Evolutionary conservation across 345 rosid species (phyloP).

Genomic region (Sonneratia caseolaris): DNA sequence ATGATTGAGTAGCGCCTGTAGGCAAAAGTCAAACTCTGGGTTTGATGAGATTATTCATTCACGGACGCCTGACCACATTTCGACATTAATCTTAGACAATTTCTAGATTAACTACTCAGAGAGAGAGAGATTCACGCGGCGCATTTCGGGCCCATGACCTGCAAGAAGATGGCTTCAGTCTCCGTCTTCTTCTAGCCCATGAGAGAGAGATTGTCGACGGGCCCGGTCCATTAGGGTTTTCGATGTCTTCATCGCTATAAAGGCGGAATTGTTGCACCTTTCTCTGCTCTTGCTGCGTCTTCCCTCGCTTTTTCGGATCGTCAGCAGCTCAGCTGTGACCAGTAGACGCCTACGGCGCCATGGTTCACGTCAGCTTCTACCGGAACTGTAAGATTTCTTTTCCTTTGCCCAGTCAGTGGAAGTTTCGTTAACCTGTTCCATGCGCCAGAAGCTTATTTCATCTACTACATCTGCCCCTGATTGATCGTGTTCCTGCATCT

Average conservation of each 20-base stretch:
- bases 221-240: conserved; percentile 6
- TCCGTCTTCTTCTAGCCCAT: background rate
- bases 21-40: too few species aligned
- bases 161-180: too few species aligned
- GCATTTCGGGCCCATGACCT: too few species aligned
- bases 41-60: too few species aligned
- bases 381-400: conserved; percentile 29
- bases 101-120: too few species aligned
- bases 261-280: background rate
- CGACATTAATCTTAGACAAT: too few species aligned
- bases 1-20: too few species aligned
- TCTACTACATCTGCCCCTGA: background rate
- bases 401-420: background rate
- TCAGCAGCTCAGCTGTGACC: background rate
- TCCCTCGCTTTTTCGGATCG: background rate
- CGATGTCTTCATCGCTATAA: conserved; percentile 1
- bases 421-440: too few species aligned
- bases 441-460: background rate
- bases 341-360: conserved; percentile 13
- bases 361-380: conserved; percentile 39
- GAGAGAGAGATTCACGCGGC: too few species aligned
- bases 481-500: background rate
- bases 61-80: too few species aligned
- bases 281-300: background rate
- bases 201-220: background rate